A percentile compares a stretch with the other conserved stretches of the same genome.
Evolutionary conservation across 2,329 filamentous ascomycete species (phyloP).

Genomic region (Huntiella omanensis): DNA sequence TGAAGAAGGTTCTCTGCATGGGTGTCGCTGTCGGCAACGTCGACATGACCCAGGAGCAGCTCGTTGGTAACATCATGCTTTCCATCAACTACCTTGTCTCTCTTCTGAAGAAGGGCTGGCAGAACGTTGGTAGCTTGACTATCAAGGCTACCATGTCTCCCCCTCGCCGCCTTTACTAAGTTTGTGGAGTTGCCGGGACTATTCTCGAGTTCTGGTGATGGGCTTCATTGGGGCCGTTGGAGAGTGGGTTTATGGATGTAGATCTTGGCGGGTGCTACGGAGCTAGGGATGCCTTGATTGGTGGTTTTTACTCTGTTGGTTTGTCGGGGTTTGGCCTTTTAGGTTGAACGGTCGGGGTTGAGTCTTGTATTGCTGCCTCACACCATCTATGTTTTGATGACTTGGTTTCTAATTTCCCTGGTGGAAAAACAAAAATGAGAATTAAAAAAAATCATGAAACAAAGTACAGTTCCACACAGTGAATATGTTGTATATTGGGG

Average conservation of each 20-base stretch:
- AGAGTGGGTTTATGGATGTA: not conserved
- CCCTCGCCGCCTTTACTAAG: conserved; percentile 92
- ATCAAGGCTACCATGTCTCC: conserved; percentile 99
- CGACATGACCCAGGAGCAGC: conserved; percentile 87
- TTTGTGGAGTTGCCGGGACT: conserved; percentile 5
- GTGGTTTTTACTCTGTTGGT: not conserved
- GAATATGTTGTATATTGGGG: no score
- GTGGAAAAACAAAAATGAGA: conserved; percentile 3
- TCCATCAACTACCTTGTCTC: conserved; percentile 99
- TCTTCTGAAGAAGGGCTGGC: conserved; percentile 99
- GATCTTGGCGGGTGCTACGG: not conserved
- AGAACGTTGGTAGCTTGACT: conserved; percentile 98
- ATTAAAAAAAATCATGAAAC: conserved; percentile 1
- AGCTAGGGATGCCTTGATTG: not conserved
- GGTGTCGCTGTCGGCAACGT: conserved; percentile 98
- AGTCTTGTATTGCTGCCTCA: not conserved
- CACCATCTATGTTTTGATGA: not conserved
- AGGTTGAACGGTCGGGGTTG: not conserved
- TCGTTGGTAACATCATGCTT: conserved; percentile 98
- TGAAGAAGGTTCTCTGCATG: conserved; percentile 99
- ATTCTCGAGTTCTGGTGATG: conserved; percentile 1
- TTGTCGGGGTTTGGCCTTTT: not conserved
- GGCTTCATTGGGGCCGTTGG: not conserved
- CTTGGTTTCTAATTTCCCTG: not conserved
- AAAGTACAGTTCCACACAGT: not conserved